Conservation (phyloP, 2,329 filamentous ascomycete genomes). For the Onygenales sp. region DNA sequence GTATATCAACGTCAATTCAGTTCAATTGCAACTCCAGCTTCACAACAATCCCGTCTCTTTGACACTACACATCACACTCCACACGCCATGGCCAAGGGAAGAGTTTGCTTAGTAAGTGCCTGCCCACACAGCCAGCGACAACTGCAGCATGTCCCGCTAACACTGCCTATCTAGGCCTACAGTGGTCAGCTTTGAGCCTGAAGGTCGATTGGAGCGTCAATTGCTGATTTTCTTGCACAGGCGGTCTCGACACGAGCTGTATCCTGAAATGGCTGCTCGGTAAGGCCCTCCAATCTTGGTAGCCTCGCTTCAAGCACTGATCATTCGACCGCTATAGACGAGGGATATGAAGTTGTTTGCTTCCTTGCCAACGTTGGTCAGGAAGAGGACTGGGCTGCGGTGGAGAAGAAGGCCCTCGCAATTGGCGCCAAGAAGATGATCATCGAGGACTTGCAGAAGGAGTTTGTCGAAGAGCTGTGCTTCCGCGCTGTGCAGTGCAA, state of each 20-base stretch:
- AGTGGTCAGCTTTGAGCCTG: no score
- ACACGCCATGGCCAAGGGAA: no score
- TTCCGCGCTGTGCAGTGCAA: conserved; percentile 70
- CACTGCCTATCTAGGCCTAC: no score
- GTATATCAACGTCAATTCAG: no score
- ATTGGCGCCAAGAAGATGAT: conserved; percentile 59
- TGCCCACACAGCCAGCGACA: no score
- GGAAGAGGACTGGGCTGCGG: conserved; percentile 63
- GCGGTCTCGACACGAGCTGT: conserved; percentile 52
- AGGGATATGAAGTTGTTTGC: conserved; percentile 52
- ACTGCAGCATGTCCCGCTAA: no score
- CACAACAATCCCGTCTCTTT: no score
- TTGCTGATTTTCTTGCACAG: conserved; percentile 5
- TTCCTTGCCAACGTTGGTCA: conserved; percentile 66
- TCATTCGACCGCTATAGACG: conserved; percentile 30
- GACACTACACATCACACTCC: no score
- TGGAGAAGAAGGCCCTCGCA: conserved; percentile 61
- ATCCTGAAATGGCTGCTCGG: conserved; percentile 35
- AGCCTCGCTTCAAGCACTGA: neutral
- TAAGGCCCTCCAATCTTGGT: neutral
- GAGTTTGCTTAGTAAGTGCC: no score
- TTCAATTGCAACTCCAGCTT: no score
- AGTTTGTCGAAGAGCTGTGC: conserved; percentile 73
- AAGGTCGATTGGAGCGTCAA: no score
- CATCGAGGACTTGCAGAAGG: conserved; percentile 56